Evolutionary conservation across 805 yeast species (phyloP), one percentile per base, ranked within the genome.

Genomic region (Candida piceae): DNA sequence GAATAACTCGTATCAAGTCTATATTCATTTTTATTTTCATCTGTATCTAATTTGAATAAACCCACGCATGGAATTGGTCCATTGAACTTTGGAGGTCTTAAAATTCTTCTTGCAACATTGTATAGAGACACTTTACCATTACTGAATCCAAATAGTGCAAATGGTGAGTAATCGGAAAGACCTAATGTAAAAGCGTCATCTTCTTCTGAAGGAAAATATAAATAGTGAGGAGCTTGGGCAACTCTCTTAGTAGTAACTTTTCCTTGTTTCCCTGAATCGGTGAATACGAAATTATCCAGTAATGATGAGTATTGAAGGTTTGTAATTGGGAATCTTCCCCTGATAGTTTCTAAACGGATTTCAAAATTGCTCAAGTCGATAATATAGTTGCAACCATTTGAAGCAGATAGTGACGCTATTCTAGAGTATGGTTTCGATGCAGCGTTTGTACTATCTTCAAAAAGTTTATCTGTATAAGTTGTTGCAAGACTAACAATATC

Each of bases 401-500:
- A 36, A 1, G 53, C 23, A 5, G 55, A 40, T 3, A 57, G 13
- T 2, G 49, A 35, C 1, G 42, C 46, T 12, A 42, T 36, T 18
- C 47, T 39, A 5, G 50, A 31, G 4, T 36, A 16, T n/a, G n/a
- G n/a, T 10, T 26, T 30, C 8, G 9, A 20, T 7, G 9, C 22
- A 20, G 6, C 22, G 9, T 20, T 20, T 9, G 6, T 24, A 11
- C 13, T 11, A 29, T 19, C 9, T 7, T 41, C 38, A 23, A 36
- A 46, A 4, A 49, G 32, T 17, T 36, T 31, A 24, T 52, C 55
- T 2, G 51, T 31, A n/a, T 41, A 45, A 3, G 50, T 44, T 2
- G 61, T 45, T 3, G 48, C 37, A 12, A 58, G 26, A 4, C 49
- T 41, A 12, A 47, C 29, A 8, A 60, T 50, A 19, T 52, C 41